These are phyloP conservation scores for Aspergillus baeticus DNA, from an alignment of 495 filamentous ascomycete species.

Conservation along the genomic window DNA sequence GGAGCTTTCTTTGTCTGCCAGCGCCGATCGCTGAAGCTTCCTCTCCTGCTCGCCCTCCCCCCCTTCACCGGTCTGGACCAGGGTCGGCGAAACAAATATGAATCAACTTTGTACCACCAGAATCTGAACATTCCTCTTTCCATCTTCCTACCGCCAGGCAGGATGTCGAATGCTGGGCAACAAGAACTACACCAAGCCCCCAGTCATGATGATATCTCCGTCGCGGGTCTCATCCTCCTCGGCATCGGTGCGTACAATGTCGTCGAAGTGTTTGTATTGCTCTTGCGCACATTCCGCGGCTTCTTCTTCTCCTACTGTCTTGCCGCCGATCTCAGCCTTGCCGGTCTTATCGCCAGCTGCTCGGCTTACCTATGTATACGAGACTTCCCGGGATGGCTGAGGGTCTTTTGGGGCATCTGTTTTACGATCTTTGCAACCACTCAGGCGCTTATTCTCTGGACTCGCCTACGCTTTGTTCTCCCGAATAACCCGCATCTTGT, in stretches of 20 bases:
- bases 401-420: neutral
- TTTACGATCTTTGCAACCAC: neutral
- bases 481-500: slow-evolving; percentile 71
- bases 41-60: too few species aligned
- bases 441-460: neutral
- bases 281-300: neutral
- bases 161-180: too few species aligned
- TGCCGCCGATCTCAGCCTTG: neutral
- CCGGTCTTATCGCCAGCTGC: neutral
- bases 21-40: too few species aligned
- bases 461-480: slow-evolving; percentile 14
- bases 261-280: neutral
- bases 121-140: too few species aligned
- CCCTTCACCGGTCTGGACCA: too few species aligned
- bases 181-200: too few species aligned
- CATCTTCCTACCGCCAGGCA: too few species aligned
- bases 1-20: too few species aligned
- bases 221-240: neutral
- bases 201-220: too few species aligned
- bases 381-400: neutral
- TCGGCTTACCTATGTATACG: neutral
- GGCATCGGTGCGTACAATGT: neutral
- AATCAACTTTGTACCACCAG: too few species aligned
- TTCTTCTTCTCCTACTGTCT: neutral
- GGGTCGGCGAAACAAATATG: too few species aligned